phyloP scores from a whole-genome alignment of 495 filamentous ascomycete species.

The Podospora comata region DNA sequence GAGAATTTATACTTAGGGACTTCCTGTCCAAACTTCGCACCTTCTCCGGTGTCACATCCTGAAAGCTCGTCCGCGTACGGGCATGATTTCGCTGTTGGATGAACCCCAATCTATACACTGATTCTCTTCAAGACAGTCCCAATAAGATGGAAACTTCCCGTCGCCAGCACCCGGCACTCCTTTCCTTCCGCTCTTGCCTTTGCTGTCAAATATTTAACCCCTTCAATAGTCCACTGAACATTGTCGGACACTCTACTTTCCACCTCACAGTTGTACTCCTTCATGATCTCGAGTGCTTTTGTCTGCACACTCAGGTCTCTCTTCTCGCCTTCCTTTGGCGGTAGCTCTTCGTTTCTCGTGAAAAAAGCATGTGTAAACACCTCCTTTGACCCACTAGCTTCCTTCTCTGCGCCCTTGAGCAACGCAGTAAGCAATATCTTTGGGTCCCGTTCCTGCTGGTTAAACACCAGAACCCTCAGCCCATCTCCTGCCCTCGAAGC shows the following conservation, averaged over 20 bases:
- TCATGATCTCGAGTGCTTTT: background rate
- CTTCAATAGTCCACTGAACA: background rate
- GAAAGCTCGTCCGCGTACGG: no score
- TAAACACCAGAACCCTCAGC: background rate
- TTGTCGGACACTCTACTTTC: background rate
- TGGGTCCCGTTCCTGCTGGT: constrained; percentile 3
- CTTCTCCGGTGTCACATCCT: no score
- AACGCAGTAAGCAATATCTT: background rate
- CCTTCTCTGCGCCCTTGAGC: background rate
- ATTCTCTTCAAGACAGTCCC: background rate
- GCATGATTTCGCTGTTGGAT: no score
- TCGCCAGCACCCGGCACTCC: background rate
- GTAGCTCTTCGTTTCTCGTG: background rate
- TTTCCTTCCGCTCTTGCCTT: background rate
- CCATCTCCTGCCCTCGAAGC: background rate
- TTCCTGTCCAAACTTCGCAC: no score
- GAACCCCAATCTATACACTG: background rate
- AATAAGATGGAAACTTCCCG: background rate
- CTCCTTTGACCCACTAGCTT: background rate
- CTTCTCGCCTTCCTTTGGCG: background rate
- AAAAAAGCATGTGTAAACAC: background rate
- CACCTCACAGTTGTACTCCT: background rate
- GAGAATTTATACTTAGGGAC: no score
- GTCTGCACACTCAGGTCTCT: background rate
- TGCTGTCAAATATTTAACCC: background rate